A percentile compares a stretch with the other conserved stretches of the same genome.
Evolutionary conservation across 2,329 filamentous ascomycete species (phyloP).

Genomic region (Periconia sp.): DNA sequence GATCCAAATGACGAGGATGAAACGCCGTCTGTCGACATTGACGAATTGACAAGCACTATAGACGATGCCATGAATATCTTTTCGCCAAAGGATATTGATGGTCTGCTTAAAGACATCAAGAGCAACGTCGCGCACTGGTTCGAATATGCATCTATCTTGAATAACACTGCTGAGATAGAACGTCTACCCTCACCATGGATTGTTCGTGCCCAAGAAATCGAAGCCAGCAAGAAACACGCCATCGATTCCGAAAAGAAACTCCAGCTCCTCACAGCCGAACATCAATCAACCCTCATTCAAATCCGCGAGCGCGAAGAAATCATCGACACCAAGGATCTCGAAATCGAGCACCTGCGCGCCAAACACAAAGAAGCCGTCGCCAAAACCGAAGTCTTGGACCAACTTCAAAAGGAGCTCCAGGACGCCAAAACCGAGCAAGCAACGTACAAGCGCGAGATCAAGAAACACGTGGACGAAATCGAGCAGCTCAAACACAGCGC

Average conservation of each 20-base stretch:
- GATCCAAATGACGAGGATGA: background rate
- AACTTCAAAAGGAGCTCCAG: slow-evolving; percentile 1
- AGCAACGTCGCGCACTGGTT: slow-evolving; percentile 65
- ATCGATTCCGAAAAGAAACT: slow-evolving; percentile 86
- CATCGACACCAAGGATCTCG: slow-evolving; percentile 61
- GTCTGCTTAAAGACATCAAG: slow-evolving; percentile 8
- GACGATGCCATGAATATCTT: slow-evolving; percentile 5
- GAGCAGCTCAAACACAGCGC: background rate
- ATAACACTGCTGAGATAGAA: slow-evolving; percentile 62
- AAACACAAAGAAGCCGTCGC: slow-evolving; percentile 30
- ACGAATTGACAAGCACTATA: background rate
- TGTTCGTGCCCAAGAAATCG: slow-evolving; percentile 77
- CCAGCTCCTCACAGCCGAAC: slow-evolving; percentile 74
- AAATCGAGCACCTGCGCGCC: slow-evolving; percentile 89
- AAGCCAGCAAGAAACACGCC: slow-evolving; percentile 76
- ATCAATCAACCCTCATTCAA: slow-evolving; percentile 69
- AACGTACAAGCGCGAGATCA: background rate
- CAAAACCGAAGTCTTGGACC: slow-evolving; percentile 17
- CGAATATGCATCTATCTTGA: slow-evolving; percentile 54
- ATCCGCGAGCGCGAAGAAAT: slow-evolving; percentile 79
- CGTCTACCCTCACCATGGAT: slow-evolving; percentile 77
- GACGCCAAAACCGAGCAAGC: background rate
- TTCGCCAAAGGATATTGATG: slow-evolving; percentile 3
- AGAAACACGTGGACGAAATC: background rate
- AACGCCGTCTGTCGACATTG: background rate